Percentiles rank a stretch among this genome's conserved stretches.
Conservation (phyloP, 2,329 filamentous ascomycete genomes). For the Penicillium thymicola region DNA sequence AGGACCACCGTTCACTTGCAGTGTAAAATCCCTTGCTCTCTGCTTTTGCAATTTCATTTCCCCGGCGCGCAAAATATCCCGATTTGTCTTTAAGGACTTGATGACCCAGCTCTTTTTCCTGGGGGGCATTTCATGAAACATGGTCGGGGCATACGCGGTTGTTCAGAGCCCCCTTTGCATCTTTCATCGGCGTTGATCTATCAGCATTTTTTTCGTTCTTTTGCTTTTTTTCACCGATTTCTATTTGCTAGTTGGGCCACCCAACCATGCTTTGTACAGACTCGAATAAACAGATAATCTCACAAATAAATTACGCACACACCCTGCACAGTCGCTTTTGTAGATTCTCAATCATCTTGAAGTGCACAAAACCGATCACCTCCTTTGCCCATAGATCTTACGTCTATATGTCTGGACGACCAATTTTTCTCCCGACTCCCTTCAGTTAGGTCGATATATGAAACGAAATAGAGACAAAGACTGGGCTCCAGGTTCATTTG, state of each 20-base stretch:
- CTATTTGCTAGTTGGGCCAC: not conserved
- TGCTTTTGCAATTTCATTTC: slow-evolving; percentile 11
- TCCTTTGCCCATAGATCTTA: not conserved
- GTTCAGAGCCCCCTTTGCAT: slow-evolving; percentile 5
- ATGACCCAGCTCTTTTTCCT: not conserved
- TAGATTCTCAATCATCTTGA: not conserved
- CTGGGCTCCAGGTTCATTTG: not conserved
- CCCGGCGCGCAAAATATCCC: slow-evolving; percentile 13
- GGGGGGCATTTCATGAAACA: slow-evolving; percentile 6
- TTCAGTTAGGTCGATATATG: too few relatives aligned
- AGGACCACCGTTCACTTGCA: not conserved
- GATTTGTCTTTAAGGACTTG: slow-evolving; percentile 13
- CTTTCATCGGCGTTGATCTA: slow-evolving; percentile 10
- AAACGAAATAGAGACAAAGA: not conserved
- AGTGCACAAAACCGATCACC: too few relatives aligned
- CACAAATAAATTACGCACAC: not conserved
- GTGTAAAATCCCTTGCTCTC: slow-evolving; percentile 9
- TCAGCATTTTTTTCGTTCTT: not conserved
- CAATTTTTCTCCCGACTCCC: too few relatives aligned
- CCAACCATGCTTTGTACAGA: slow-evolving; percentile 6
- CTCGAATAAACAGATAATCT: slow-evolving; percentile 3
- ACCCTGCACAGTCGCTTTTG: not conserved
- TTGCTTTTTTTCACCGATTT: not conserved
- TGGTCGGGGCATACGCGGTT: slow-evolving; percentile 3
- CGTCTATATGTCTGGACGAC: not conserved